phyloP scores from a whole-genome alignment of 345 rosid genomes.

The Chamaenerion angustifolium region DNA sequence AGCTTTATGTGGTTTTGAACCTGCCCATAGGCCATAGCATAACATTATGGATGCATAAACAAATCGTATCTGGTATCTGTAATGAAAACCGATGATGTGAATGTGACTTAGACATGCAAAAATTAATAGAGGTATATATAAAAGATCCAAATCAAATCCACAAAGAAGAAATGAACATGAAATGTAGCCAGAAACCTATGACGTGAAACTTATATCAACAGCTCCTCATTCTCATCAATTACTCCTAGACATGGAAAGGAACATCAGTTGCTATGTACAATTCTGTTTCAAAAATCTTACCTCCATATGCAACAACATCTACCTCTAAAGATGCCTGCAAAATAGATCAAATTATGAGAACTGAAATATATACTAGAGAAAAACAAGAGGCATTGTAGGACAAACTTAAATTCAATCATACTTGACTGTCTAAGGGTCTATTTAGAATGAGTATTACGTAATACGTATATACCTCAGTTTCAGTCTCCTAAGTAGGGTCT shows the following conservation, averaged over 20 bases:
- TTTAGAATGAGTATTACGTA: no score
- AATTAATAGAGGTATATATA: no score
- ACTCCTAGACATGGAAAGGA: not conserved
- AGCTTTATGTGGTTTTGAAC: conserved; percentile 72
- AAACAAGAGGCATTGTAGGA: not conserved
- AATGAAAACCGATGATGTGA: no score
- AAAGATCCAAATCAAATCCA: no score
- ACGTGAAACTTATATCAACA: no score
- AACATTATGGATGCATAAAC: not conserved
- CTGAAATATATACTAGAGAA: not conserved
- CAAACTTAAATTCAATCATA: no score
- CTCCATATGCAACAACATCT: conserved; percentile 90
- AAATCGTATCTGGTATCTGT: not conserved
- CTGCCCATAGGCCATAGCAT: conserved; percentile 20
- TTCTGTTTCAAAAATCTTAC: conserved; percentile 18
- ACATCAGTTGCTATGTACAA: not conserved
- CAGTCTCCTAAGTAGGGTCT: no score
- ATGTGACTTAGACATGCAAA: no score
- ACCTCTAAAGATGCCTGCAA: conserved; percentile 70
- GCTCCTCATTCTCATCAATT: not conserved
- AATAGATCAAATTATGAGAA: conserved; percentile 7
- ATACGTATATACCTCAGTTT: no score
- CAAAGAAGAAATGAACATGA: no score
- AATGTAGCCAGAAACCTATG: no score
- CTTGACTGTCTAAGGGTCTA: no score